phyloP scores from a whole-genome alignment of 108 stramenopile species.

The Cylindrotheca closterium region DNA sequence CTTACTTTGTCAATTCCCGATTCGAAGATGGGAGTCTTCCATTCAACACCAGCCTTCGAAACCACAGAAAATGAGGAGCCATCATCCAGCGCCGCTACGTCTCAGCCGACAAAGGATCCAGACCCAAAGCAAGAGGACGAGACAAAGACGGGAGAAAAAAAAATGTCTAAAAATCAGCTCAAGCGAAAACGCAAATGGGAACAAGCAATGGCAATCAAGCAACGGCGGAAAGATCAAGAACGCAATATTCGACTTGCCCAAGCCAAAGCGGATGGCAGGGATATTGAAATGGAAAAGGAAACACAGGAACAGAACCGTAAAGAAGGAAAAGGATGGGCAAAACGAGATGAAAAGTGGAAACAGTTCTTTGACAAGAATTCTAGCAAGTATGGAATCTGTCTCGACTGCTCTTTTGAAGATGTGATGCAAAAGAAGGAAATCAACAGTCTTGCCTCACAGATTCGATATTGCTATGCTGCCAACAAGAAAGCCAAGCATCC shows the following conservation, averaged over 20 bases:
- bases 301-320: constrained; percentile 32
- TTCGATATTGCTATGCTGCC: constrained; percentile 69
- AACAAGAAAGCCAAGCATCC: constrained; percentile 62
- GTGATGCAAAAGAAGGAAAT: constrained; percentile 69
- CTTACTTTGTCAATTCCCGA: too few relatives aligned
- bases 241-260: constrained; percentile 55
- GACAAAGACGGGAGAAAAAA: not conserved
- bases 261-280: constrained; percentile 64
- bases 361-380: constrained; percentile 24
- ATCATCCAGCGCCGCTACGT: too few relatives aligned
- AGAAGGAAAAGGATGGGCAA: constrained; percentile 52
- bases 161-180: constrained; percentile 72
- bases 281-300: constrained; percentile 60
- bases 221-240: constrained; percentile 60
- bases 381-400: constrained; percentile 44
- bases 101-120: too few relatives aligned
- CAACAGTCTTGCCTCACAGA: constrained; percentile 62
- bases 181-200: constrained; percentile 58
- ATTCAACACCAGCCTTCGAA: not conserved
- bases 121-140: too few relatives aligned
- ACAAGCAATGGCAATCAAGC: constrained; percentile 57
- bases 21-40: not conserved
- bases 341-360: constrained; percentile 55
- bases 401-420: constrained; percentile 77
- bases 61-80: not conserved